Evolutionary conservation across 2,329 filamentous ascomycete genomes (phyloP), one percentile per base, ranked within the genome.

Genomic region (Penicillium sclerotiorum): DNA sequence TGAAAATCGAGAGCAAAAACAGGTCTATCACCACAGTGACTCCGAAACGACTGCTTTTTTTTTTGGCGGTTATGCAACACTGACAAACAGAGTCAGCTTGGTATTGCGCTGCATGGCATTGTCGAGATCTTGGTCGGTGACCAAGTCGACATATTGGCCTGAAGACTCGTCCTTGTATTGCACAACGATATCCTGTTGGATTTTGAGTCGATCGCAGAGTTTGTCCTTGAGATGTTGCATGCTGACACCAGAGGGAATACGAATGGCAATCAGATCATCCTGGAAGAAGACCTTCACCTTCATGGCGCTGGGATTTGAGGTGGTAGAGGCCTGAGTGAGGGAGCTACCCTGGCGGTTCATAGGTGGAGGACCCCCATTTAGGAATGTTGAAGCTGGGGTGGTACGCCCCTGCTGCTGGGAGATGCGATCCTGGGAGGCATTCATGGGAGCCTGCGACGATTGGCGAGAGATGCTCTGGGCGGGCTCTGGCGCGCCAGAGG

Each of bases 231-330:
- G 80, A 53, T 90, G 87, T 45, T 82, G 78, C 70, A 87, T 94
- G 46, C 81, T 81, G 62, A 95, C 90, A 47, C 95, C 88, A 1
- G 82, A 81, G 0, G 93, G 88, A 47, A 97, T 90, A 27, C 92
- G 86, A 63, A 99, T 91, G 37, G 94, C 89, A 59, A 96, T 93
- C 49, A 95, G 84, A 59, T 96, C 93, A 53, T 92, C 88, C 58
- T 93, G 89, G 75, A 90, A 96, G 75, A 89, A 94, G 46, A 96
- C 87, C 75, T 97, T 97, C 68, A 97, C 89, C 72, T 96, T 97
- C 77, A 96, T 87, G 3, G 84, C 81, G 7, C 80, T 74, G 39
- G 33, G 20, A 20, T 64, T 68, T 8, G 73, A 72, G 5, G 65
- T 60, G 21, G 58, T 63, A 2, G 74, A 74, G 21, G 68, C 63